phyloP scores from a whole-genome alignment of 139 green algal genomes.

The Bryopsis sp. region DNA sequence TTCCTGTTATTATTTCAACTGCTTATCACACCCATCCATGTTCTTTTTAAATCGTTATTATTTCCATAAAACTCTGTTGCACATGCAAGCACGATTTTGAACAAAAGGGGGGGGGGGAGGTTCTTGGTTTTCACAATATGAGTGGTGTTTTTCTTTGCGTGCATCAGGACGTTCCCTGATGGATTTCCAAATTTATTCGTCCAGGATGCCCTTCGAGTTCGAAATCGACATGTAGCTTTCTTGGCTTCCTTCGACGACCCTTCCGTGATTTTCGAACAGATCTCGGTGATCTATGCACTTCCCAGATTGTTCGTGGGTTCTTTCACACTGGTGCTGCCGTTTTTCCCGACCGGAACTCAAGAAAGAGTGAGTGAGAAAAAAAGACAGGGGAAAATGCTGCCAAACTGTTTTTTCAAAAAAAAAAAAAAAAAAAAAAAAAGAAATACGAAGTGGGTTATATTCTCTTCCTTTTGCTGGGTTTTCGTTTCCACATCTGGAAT shows the following conservation, averaged over 20 bases:
- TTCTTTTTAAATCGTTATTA: too few relatives aligned
- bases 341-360: constrained; percentile 93
- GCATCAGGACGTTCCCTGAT: constrained; percentile 75
- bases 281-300: constrained; percentile 95
- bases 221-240: constrained; percentile 93
- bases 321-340: constrained; percentile 96
- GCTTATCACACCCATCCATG: too few relatives aligned
- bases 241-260: constrained; percentile 90
- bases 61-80: too few relatives aligned
- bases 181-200: constrained; percentile 99
- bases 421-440: too few relatives aligned
- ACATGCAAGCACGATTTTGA: not conserved
- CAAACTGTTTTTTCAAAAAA: too few relatives aligned
- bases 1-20: too few relatives aligned
- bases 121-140: not conserved
- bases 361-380: constrained; percentile 39
- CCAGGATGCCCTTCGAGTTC: constrained; percentile 76
- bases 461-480: too few relatives aligned
- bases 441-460: too few relatives aligned
- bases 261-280: constrained; percentile 88
- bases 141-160: not conserved
- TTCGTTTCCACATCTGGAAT: too few relatives aligned
- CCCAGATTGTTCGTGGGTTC: constrained; percentile 88
- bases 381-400: too few relatives aligned
- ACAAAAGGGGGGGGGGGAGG: not conserved